Conservation (phyloP, 495 filamentous ascomycete species). For the Aspergillus wentii region DNA sequence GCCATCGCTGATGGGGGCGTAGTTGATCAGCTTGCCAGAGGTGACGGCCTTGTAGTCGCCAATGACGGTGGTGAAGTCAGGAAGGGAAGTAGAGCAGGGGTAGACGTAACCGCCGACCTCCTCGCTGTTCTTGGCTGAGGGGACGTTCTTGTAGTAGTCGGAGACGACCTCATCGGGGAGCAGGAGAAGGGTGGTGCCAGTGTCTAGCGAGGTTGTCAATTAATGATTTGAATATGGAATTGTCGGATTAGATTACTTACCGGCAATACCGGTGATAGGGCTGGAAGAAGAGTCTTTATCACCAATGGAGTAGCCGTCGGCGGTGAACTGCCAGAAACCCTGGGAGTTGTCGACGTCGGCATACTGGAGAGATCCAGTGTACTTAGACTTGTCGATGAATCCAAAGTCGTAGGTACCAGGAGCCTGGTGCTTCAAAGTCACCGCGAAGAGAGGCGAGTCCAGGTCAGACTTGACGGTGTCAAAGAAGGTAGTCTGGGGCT, state of each 20-base stretch:
- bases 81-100: slow-evolving; percentile 57
- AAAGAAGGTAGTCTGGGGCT: slow-evolving; percentile 63
- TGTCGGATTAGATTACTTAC: slow-evolving; percentile 12
- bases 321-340: slow-evolving; percentile 70
- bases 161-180: slow-evolving; percentile 51
- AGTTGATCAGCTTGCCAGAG: slow-evolving; percentile 40
- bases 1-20: slow-evolving; percentile 32
- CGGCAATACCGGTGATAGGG: slow-evolving; percentile 31
- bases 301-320: slow-evolving; percentile 59
- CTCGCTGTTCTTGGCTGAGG: slow-evolving; percentile 40
- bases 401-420: slow-evolving; percentile 74
- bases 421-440: slow-evolving; percentile 56
- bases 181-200: slow-evolving; percentile 70
- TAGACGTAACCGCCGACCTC: slow-evolving; percentile 61
- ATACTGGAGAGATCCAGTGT: slow-evolving; percentile 61
- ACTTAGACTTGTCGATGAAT: slow-evolving; percentile 58
- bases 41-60: slow-evolving; percentile 38
- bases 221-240: not conserved
- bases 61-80: slow-evolving; percentile 58
- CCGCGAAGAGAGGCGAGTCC: slow-evolving; percentile 61
- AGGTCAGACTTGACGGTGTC: slow-evolving; percentile 59
- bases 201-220: slow-evolving; percentile 30
- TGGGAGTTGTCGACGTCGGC: slow-evolving; percentile 48
- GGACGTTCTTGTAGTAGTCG: slow-evolving; percentile 60
- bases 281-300: slow-evolving; percentile 16